Evolutionary conservation across 1,284 basidiomycete species (phyloP).

Genomic region (Ceratobasidium theobromae): DNA sequence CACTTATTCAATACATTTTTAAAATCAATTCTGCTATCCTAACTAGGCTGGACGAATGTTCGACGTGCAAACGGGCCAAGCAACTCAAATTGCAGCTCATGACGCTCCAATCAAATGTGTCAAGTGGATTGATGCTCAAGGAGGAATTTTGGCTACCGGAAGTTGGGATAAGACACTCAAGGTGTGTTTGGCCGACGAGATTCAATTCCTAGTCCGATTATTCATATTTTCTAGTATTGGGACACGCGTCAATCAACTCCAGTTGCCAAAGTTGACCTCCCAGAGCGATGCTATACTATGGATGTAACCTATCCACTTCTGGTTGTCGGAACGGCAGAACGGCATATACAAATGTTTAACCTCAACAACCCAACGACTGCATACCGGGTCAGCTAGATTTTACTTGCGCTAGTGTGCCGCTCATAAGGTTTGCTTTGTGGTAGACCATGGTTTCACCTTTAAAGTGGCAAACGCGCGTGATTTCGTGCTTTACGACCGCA

Average conservation of each 20-base stretch:
- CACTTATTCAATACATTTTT: not conserved
- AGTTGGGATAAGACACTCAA: conserved; percentile 93
- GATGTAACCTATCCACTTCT: conserved; percentile 84
- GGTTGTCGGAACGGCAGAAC: conserved; percentile 92
- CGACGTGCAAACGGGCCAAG: conserved; percentile 73
- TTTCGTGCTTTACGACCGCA: conserved; percentile 80
- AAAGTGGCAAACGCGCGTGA: conserved; percentile 92
- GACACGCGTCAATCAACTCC: conserved; percentile 75
- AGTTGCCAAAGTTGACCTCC: conserved; percentile 75
- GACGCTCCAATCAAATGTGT: conserved; percentile 79
- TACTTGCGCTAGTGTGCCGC: not conserved
- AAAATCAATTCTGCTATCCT: not conserved
- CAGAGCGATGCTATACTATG: conserved; percentile 88
- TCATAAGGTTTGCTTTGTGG: conserved; percentile 11
- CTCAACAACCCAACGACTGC: conserved; percentile 75
- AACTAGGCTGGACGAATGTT: conserved; percentile 66
- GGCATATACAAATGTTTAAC: conserved; percentile 87
- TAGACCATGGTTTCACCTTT: conserved; percentile 80
- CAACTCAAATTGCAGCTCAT: conserved; percentile 77
- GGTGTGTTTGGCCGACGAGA: conserved; percentile 46
- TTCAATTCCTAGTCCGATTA: not conserved
- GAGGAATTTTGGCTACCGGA: conserved; percentile 77
- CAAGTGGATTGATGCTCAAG: conserved; percentile 68
- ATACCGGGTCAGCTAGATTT: conserved; percentile 62
- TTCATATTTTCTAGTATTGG: conserved; percentile 73